phyloP scores from a whole-genome alignment of 495 filamentous ascomycete genomes.

The Aspergillus haitiensis region DNA sequence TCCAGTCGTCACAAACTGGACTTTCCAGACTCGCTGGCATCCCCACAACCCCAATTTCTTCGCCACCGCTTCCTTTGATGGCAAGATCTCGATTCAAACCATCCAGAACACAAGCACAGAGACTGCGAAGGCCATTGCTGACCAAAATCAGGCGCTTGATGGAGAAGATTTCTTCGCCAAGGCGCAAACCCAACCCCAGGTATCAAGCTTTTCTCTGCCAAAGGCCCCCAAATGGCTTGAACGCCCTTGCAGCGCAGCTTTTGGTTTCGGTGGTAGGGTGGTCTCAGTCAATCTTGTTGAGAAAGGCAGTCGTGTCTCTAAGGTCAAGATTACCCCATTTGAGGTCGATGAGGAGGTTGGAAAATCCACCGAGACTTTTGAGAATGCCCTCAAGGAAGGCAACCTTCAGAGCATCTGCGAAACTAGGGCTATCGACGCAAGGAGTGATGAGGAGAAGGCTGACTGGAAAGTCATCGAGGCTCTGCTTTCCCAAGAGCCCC shows the following conservation, averaged over 20 bases:
- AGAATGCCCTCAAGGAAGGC: constrained; percentile 74
- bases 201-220: constrained; percentile 77
- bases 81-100: constrained; percentile 88
- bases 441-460: constrained; percentile 84
- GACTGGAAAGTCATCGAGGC: constrained; percentile 95
- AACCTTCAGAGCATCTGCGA: constrained; percentile 80
- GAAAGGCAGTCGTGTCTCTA: constrained; percentile 66
- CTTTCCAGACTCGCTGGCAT: constrained; percentile 93
- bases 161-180: constrained; percentile 97
- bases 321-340: constrained; percentile 79
- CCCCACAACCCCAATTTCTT: constrained; percentile 87
- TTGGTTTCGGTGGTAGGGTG: constrained; percentile 94
- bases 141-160: constrained; percentile 70
- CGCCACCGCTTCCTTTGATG: constrained; percentile 95
- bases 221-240: constrained; percentile 91
- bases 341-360: constrained; percentile 85
- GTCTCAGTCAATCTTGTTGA: constrained; percentile 69
- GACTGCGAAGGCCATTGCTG: constrained; percentile 47
- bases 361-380: constrained; percentile 80
- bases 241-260: constrained; percentile 80
- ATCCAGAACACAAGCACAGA: constrained; percentile 78
- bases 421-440: constrained; percentile 67
- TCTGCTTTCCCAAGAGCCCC: constrained; percentile 76
- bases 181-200: constrained; percentile 87
- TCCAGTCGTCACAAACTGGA: constrained; percentile 97